phyloP scores from a whole-genome alignment of 139 green algal genomes.

The Desmodesmus armatus region DNA sequence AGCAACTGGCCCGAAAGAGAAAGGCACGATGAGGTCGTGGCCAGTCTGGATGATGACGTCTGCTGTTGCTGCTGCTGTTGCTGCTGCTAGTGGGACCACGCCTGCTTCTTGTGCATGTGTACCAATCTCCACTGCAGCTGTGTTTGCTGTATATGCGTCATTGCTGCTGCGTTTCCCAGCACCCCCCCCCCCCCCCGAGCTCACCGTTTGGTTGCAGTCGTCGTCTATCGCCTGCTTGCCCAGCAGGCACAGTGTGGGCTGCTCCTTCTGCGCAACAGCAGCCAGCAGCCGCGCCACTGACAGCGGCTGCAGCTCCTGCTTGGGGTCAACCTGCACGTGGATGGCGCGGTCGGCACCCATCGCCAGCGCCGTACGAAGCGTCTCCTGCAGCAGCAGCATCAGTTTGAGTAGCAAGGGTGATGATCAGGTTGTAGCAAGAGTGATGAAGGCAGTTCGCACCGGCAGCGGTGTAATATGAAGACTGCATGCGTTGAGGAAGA shows the following conservation, averaged over 20 bases:
- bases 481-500: too few species aligned
- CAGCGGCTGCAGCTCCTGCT: slow-evolving; percentile 78
- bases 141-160: neutral
- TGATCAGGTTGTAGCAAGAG: too few species aligned
- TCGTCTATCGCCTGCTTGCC: slow-evolving; percentile 97
- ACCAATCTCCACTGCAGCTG: neutral
- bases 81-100: neutral
- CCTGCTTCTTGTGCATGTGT: neutral
- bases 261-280: slow-evolving; percentile 71
- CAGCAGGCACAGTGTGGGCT: slow-evolving; percentile 77
- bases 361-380: slow-evolving; percentile 88
- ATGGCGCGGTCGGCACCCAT: slow-evolving; percentile 91
- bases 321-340: slow-evolving; percentile 70
- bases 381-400: slow-evolving; percentile 67
- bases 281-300: slow-evolving; percentile 85
- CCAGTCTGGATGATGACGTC: neutral
- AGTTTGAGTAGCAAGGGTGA: neutral
- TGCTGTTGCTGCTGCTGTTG: slow-evolving; percentile 7
- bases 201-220: slow-evolving; percentile 89
- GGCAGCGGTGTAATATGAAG: too few species aligned
- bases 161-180: neutral
- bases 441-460: too few species aligned
- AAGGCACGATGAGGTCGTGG: too few species aligned
- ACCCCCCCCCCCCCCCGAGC: neutral
- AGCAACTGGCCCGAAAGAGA: too few species aligned